Percentiles rank a stretch among this genome's conserved stretches.
Evolutionary conservation across 176 grass and related monocot species (phyloP).

Genomic region (Oryza longistaminata): DNA sequence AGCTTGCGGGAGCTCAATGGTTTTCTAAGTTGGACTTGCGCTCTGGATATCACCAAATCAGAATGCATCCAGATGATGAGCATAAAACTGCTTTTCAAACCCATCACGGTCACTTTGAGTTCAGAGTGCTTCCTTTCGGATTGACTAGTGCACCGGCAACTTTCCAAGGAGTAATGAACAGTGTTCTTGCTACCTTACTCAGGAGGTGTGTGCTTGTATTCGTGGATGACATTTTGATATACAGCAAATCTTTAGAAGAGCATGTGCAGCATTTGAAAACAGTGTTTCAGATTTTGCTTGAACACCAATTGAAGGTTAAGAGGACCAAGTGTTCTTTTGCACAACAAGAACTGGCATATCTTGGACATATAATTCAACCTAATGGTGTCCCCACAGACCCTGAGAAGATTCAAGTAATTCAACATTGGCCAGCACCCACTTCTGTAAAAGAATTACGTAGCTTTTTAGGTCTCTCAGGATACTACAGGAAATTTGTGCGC

Average conservation of each 20-base stretch:
- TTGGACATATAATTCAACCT: background rate
- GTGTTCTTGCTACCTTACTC: background rate
- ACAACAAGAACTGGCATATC: background rate
- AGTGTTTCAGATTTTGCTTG: background rate
- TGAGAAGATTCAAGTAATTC: too few species aligned
- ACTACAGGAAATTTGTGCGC: too few species aligned
- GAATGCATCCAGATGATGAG: too few species aligned
- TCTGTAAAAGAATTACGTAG: too few species aligned
- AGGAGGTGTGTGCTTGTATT: background rate
- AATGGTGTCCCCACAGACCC: background rate
- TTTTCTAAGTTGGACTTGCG: background rate
- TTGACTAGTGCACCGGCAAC: background rate
- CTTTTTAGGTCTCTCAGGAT: too few species aligned
- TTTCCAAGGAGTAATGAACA: background rate
- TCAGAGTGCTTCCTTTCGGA: background rate
- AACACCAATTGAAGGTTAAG: background rate
- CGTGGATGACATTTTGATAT: background rate
- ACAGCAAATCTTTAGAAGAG: background rate
- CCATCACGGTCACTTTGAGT: background rate
- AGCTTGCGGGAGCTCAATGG: background rate
- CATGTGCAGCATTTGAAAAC: background rate
- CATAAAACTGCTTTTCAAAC: too few species aligned
- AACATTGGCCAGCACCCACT: too few species aligned
- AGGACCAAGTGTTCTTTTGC: background rate
- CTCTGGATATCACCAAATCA: too few species aligned